Base-by-base conservation (phyloP, 2,329 filamentous ascomycete species). In the Fonsecaea pugnacius region DNA sequence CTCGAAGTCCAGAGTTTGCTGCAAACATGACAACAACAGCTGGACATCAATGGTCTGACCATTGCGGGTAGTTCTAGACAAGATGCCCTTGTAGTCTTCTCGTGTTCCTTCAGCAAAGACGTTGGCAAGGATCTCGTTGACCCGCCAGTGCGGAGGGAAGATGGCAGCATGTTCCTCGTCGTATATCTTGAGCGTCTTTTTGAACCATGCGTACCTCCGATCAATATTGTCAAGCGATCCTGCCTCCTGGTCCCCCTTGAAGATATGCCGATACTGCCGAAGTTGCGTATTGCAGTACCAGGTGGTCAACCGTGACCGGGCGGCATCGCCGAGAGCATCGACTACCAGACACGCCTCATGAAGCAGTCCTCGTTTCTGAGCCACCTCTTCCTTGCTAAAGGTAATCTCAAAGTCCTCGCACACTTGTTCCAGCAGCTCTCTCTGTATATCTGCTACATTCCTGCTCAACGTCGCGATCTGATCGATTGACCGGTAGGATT, bases 281-380 rank as follows among this genome's bases (percentile, higher is more conserved):
- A 99, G 81, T 79, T 97, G 91, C 1, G 95, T 97, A 75, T 99
- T 99, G 79, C 96, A 92, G 76, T 99, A 99, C 95, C 95, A 99
- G 10, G 91, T 95, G 73, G 96, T 85, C 43, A 99, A 80, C 53
- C 95, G 84, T 7, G 88, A 85, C 71, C 91, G 87, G 27, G 95
- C 95, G 73, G 89, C 87, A 46, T 98, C 94, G 1, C 95, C 95
- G 21, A 99, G 82, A 12, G 95, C 92, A 79, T 99, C 95, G 85
- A 97, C 94, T 40, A 99, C 94, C 68, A 91, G 82, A 75, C 95
- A 98, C 0, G 91, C 92, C 78, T 99, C 95, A 38, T 89, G 83
- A 62, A 99, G 83, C 75, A 89, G 88, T 14, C 83, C 85, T 70
- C 86, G 87, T 70, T 88, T 88, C 63, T 86, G 81, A 2, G 83